These are phyloP conservation scores for Mortierella hygrophila DNA, from an alignment of 192 early-diverging fungal genomes.

Conservation along the genomic window DNA sequence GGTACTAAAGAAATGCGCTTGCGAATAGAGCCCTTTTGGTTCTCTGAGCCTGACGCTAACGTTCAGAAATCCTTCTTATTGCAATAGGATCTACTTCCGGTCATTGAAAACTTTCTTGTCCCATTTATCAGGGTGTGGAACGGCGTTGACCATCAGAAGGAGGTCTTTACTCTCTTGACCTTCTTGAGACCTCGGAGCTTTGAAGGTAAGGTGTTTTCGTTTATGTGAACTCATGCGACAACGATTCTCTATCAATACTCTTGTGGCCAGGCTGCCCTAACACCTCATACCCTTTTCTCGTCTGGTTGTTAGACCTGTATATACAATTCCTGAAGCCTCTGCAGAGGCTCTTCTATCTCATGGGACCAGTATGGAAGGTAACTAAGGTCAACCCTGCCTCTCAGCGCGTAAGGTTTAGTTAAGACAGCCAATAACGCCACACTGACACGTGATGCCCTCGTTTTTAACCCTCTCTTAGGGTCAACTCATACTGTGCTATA, in stretches of 20 bases:
- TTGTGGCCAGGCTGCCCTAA: not conserved
- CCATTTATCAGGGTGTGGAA: slow-evolving; percentile 62
- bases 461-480: slow-evolving; percentile 39
- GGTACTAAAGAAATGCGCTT: slow-evolving; percentile 28
- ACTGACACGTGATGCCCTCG: not conserved
- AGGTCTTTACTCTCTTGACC: slow-evolving; percentile 62
- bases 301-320: slow-evolving; percentile 49
- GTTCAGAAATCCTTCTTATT: not conserved
- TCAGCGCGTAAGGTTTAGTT: not conserved
- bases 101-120: slow-evolving; percentile 62
- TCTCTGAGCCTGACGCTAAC: no score
- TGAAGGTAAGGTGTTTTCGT: slow-evolving; percentile 52
- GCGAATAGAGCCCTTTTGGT: not conserved
- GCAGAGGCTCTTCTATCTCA: slow-evolving; percentile 46
- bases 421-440: not conserved
- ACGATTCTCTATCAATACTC: no score
- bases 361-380: slow-evolving; percentile 65
- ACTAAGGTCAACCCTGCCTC: not conserved
- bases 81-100: slow-evolving; percentile 60
- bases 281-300: not conserved
- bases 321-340: slow-evolving; percentile 56
- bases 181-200: slow-evolving; percentile 58
- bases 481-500: slow-evolving; percentile 58
- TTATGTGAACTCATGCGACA: not conserved
- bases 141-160: slow-evolving; percentile 58